Conservation (phyloP, 257 asterid genomes). For the Datura wrightii region DNA sequence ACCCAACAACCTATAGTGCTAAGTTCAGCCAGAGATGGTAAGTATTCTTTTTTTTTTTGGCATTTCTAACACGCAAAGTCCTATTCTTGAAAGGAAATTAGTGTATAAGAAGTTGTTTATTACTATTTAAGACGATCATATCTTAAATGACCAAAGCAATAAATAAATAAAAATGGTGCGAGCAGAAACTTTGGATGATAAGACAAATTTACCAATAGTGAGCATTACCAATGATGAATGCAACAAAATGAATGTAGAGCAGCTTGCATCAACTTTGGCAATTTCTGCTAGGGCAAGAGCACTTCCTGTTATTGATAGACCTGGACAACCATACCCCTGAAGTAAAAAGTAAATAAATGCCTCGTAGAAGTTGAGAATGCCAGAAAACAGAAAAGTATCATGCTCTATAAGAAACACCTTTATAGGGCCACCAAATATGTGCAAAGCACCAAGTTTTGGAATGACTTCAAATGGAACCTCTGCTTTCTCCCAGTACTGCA, state of each 20-base stretch:
- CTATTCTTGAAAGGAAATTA: constrained; percentile 52
- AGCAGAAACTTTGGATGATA: not conserved
- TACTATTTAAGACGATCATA: not conserved
- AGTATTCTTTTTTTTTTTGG: constrained; percentile 85
- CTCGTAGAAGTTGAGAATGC: not conserved
- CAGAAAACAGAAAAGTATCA: not conserved
- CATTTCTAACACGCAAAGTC: constrained; percentile 83
- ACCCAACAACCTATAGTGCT: constrained; percentile 91
- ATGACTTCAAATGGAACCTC: constrained; percentile 94
- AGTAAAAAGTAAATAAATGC: constrained; percentile 2
- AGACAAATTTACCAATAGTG: constrained; percentile 66
- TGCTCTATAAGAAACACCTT: constrained; percentile 52
- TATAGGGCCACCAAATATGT: constrained; percentile 83
- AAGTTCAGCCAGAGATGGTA: constrained; percentile 82
- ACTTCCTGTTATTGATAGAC: constrained; percentile 76
- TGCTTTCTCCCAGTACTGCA: constrained; percentile 97
- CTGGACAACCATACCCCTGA: constrained; percentile 97
- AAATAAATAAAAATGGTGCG: not conserved
- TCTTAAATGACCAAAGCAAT: not conserved
- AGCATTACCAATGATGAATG: constrained; percentile 96
- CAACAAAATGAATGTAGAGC: constrained; percentile 86
- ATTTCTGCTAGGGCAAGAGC: constrained; percentile 85
- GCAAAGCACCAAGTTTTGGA: constrained; percentile 85
- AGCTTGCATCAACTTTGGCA: constrained; percentile 98
- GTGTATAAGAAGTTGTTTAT: not conserved